Percentiles rank a stretch among this genome's conserved stretches.
Evolutionary conservation across 2,329 filamentous ascomycete genomes (phyloP).

Genomic region (Penicillium sp.): DNA sequence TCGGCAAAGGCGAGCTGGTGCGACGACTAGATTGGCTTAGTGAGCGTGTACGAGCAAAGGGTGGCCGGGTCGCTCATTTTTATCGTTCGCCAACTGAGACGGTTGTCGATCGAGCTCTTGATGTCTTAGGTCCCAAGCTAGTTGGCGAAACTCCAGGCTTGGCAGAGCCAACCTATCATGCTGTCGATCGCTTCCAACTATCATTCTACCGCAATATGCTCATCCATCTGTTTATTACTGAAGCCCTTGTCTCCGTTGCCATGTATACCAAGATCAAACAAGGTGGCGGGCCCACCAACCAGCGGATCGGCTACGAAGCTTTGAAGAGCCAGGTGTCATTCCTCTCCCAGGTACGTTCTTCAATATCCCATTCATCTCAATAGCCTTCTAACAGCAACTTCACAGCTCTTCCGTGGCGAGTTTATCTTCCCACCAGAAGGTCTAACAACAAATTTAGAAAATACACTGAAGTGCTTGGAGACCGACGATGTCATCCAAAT

Average conservation of each 20-base stretch:
- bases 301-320: constrained; percentile 74
- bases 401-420: constrained; percentile 82
- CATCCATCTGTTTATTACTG: constrained; percentile 94
- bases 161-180: constrained; percentile 89
- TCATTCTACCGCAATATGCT: constrained; percentile 99
- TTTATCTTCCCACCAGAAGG: constrained; percentile 96
- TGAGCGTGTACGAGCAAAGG: constrained; percentile 76
- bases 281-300: constrained; percentile 79
- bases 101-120: constrained; percentile 85
- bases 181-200: constrained; percentile 93
- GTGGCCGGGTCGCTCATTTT: constrained; percentile 91
- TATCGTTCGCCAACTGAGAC: constrained; percentile 74
- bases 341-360: constrained; percentile 63
- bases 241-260: constrained; percentile 83
- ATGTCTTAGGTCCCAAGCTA: constrained; percentile 85
- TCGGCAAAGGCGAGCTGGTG: constrained; percentile 82
- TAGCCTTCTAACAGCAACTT: constrained; percentile 8
- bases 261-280: constrained; percentile 91
- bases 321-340: constrained; percentile 81
- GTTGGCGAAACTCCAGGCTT: constrained; percentile 78
- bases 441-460: constrained; percentile 74
- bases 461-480: constrained; percentile 75
- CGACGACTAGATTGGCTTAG: constrained; percentile 90
- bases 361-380: background rate
- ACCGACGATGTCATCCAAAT: constrained; percentile 74